Evolutionary conservation across 23 red algal genomes (phyloP).

Genomic region (Cyanidioschyzon merolae): DNA sequence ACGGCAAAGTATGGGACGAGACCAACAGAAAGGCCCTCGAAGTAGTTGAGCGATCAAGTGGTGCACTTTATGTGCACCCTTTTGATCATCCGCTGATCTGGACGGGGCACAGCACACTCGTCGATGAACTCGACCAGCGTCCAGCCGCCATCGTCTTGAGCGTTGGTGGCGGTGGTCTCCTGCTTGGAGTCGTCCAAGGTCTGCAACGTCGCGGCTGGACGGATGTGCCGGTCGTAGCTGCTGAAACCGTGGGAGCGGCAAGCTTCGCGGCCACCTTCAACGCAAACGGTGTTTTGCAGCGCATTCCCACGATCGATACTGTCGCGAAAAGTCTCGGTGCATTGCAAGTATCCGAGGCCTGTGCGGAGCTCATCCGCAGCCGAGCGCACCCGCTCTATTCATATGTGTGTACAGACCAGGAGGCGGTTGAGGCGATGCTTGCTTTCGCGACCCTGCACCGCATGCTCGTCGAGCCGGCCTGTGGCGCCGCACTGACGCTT

Average conservation of each 20-base stretch:
- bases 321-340: constrained; percentile 66
- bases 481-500: constrained; percentile 52
- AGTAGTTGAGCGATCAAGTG: constrained; percentile 18
- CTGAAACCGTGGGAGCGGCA: constrained; percentile 55
- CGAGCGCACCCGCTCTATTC: not conserved
- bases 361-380: not conserved
- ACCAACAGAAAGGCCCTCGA: constrained; percentile 40
- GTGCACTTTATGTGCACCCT: constrained; percentile 44
- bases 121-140: constrained; percentile 52
- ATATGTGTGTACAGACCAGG: constrained; percentile 39
- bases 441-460: constrained; percentile 54
- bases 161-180: constrained; percentile 76
- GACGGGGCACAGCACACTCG: constrained; percentile 43
- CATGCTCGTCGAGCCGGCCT: constrained; percentile 75
- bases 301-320: constrained; percentile 34
- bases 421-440: constrained; percentile 57
- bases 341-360: constrained; percentile 25
- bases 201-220: constrained; percentile 32
- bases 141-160: constrained; percentile 34
- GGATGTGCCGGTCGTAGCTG: constrained; percentile 42
- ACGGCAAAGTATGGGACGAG: constrained; percentile 64
- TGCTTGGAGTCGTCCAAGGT: constrained; percentile 53
- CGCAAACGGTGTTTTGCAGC: constrained; percentile 35
- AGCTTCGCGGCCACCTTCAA: constrained; percentile 62
- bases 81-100: constrained; percentile 68